phyloP scores from a whole-genome alignment of 2,329 filamentous ascomycete species.

The Penicillium aurantiogriseum region DNA sequence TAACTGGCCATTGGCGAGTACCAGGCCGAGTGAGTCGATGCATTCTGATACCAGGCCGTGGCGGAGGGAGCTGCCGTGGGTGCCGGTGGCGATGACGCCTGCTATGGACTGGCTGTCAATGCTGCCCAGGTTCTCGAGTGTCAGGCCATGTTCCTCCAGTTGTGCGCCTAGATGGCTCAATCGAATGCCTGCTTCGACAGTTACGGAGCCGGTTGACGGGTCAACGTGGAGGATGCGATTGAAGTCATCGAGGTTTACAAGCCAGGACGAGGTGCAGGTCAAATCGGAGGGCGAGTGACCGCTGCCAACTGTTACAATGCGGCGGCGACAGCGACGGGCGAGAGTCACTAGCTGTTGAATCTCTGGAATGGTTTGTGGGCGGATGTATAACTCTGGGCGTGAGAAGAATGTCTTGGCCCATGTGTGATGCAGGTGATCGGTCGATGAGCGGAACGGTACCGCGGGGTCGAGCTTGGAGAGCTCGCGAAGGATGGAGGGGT shows the following conservation, averaged over 20 bases:
- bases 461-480: conserved; percentile 58
- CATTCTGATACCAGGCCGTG: conserved; percentile 84
- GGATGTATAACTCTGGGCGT: conserved; percentile 85
- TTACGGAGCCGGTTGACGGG: conserved; percentile 62
- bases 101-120: conserved; percentile 94
- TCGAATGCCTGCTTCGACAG: conserved; percentile 85
- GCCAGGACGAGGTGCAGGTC: conserved; percentile 91
- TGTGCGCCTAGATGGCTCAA: conserved; percentile 70
- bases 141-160: conserved; percentile 72
- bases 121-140: conserved; percentile 88
- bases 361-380: conserved; percentile 74
- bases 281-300: conserved; percentile 89
- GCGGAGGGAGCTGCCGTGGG: conserved; percentile 80
- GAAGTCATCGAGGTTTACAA: conserved; percentile 87
- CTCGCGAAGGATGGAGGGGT: conserved; percentile 53
- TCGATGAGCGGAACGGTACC: conserved; percentile 73
- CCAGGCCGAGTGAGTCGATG: conserved; percentile 71
- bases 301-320: conserved; percentile 82
- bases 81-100: conserved; percentile 88
- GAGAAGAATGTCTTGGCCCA: conserved; percentile 94
- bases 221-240: conserved; percentile 71
- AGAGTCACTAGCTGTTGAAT: conserved; percentile 80
- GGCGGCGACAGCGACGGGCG: conserved; percentile 75
- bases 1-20: conserved; percentile 75
- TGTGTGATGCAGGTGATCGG: conserved; percentile 76